Evolutionary conservation across 495 filamentous ascomycete genomes (phyloP), one percentile per base, ranked within the genome.

Genomic region (Sporormia fimetaria): DNA sequence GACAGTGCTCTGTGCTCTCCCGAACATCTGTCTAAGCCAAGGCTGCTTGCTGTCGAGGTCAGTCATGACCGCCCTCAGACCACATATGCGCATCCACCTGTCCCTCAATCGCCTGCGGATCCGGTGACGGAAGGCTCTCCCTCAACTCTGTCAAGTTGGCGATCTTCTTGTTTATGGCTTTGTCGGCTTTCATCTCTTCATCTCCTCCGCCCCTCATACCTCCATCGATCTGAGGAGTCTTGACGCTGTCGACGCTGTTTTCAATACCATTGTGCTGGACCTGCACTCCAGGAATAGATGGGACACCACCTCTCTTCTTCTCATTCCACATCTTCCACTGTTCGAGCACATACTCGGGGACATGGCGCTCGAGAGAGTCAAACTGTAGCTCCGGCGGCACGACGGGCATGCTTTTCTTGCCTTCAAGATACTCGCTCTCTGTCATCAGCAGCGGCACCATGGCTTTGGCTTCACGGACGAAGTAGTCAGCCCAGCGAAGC

Each of bases 401-500:
- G 3, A 30, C 10, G 6, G 33, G 15, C 10, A 12, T 7, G 25
- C 37, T 12, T 24, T 40, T 45, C 23, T 30, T 37, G n/a, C 24
- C 16, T 2, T 44, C 31, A n/a, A 35, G 12, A 17, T 44, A 12
- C 41, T 45, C 47, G 15, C 35, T 35, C 24, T 51, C 47, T 16
- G 34, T 40, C 34, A 40, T 34, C 1, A 25, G 21, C 10, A 33
- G 29, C 2, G 33, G 33, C 14, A 11, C 27, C 14, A 26, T 21
- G 3, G 21, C 18, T 10, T 40, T 21, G 11, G 49, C 38, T 23
- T 53, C 40, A 7, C 25, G 24, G 6, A 47, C 2, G 25, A 48
- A 48, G 38, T 47, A 53, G 25, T 40, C 22, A 9, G 44, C 40
- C 49, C 49, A 53, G n/a, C 31, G 30, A 11, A 44, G 10, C 30